Evolutionary conservation across 768 basidiomycete genomes (phyloP).

Genomic region (Dentipellis sp.): DNA sequence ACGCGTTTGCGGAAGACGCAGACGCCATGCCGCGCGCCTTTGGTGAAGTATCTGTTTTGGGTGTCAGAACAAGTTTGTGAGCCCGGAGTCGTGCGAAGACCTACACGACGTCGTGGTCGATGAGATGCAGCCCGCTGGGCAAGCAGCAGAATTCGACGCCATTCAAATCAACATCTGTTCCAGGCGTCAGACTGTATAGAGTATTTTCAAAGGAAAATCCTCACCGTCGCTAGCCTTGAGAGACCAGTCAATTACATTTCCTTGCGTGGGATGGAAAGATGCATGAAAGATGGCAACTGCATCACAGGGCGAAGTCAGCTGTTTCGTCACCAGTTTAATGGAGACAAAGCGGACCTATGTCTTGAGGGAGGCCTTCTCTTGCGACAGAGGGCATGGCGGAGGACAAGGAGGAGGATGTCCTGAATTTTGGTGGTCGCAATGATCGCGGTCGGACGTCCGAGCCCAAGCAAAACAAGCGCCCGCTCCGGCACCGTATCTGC

Average conservation of each 20-base stretch:
- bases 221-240: constrained; percentile 57
- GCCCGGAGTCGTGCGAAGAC: constrained; percentile 18
- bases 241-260: constrained; percentile 75
- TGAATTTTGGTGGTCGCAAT: too few species aligned
- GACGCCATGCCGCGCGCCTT: constrained; percentile 59
- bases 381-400: too few species aligned
- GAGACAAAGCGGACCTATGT: too few species aligned
- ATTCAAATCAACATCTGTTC: constrained; percentile 53
- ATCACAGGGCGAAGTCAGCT: not conserved
- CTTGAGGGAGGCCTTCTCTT: too few species aligned
- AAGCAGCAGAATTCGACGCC: constrained; percentile 74
- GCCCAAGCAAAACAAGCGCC: too few species aligned
- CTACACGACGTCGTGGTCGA: constrained; percentile 75
- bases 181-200: not conserved
- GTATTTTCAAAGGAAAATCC: constrained; percentile 18
- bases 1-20: constrained; percentile 64
- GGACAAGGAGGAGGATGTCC: too few species aligned
- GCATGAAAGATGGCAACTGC: constrained; percentile 78
- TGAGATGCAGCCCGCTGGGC: constrained; percentile 73
- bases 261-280: constrained; percentile 78
- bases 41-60: constrained; percentile 57
- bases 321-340: too few species aligned
- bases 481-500: too few species aligned
- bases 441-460: too few species aligned
- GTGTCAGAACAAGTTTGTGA: constrained; percentile 1